Evolutionary conservation across 2,329 filamentous ascomycete species (phyloP), one percentile per base, ranked within the genome.

Genomic region (Paraconiothyrium brasiliense): DNA sequence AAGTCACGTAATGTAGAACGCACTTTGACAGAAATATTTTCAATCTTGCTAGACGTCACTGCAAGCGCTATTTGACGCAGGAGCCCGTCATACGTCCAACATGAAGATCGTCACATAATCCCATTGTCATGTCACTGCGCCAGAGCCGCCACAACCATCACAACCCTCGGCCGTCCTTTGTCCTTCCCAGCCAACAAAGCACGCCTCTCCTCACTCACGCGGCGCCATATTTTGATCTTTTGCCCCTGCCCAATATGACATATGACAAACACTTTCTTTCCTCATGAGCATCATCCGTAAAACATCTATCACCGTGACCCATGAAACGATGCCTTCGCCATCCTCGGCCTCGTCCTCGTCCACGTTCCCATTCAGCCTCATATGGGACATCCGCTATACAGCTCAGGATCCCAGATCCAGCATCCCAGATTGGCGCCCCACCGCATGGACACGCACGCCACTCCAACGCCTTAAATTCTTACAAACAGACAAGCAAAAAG

Each of bases 311-410:
- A 54, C 50, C 14, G 16, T 46, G 13, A 55, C 39, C 22, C 27
- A 44, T 39, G 3, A 13, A 24, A 11, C 39, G n/a, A 46, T 46
- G 43, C 20, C 27, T 3, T 34, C 24, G 4, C 49, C 49, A 27
- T 16, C 34, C 22, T 41, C 35, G 14, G 14, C 35, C 14, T 10
- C 10, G 7, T 32, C 20, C 20, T 16, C 34, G 6, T 14, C n/a
- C 1, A 30, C 27, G 6, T 30, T 30, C 39, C 16, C 39, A 16
- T 6, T 7, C 39, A 27, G 20, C 39, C 27, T 39, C 9, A 46
- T 27, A 8, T 55, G 52, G 52, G 52, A 55, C 39, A 22, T 55
- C 13, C 34, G 20, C 39, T 55, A 22, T 39, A 46, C 39, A 6
- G 27, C 34, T 1, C 44, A 32, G 16, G 46, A n/a, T 27, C 37